Evolutionary conservation across 2,329 filamentous ascomycete species (phyloP).

Genomic region (Zymoseptoria tritici): DNA sequence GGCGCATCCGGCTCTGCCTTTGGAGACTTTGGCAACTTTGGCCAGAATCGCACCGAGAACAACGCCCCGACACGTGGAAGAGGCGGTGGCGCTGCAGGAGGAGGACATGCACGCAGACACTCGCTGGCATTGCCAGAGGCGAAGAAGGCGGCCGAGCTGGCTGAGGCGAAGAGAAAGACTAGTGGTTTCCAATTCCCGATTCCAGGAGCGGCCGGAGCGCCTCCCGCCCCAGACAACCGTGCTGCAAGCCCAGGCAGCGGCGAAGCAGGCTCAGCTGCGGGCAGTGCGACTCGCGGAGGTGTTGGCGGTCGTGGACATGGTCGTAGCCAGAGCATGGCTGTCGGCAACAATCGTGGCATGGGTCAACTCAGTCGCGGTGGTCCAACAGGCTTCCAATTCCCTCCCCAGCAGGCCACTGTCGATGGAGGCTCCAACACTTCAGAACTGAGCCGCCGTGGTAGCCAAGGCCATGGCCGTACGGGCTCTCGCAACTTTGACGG

Average conservation of each 20-base stretch:
- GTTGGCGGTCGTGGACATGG: conserved; percentile 44
- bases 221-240: conserved; percentile 43
- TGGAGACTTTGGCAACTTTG: conserved; percentile 61
- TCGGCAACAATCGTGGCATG: conserved; percentile 60
- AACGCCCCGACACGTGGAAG: conserved; percentile 60
- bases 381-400: conserved; percentile 62
- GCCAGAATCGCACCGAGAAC: conserved; percentile 53
- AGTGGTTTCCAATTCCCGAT: conserved; percentile 91
- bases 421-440: conserved; percentile 43
- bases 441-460: conserved; percentile 70
- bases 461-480: conserved; percentile 70
- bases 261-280: conserved; percentile 17
- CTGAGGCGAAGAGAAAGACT: conserved; percentile 92
- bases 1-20: conserved; percentile 71
- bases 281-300: conserved; percentile 26
- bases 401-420: conserved; percentile 39
- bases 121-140: conserved; percentile 91
- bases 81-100: conserved; percentile 58
- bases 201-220: conserved; percentile 56
- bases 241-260: conserved; percentile 49
- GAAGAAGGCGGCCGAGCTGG: conserved; percentile 93
- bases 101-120: conserved; percentile 87
- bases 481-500: conserved; percentile 92
- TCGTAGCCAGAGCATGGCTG: conserved; percentile 85
- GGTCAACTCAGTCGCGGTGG: conserved; percentile 54